Conservation (phyloP, 345 rosid genomes). For the Arabidopsis arenosa region DNA sequence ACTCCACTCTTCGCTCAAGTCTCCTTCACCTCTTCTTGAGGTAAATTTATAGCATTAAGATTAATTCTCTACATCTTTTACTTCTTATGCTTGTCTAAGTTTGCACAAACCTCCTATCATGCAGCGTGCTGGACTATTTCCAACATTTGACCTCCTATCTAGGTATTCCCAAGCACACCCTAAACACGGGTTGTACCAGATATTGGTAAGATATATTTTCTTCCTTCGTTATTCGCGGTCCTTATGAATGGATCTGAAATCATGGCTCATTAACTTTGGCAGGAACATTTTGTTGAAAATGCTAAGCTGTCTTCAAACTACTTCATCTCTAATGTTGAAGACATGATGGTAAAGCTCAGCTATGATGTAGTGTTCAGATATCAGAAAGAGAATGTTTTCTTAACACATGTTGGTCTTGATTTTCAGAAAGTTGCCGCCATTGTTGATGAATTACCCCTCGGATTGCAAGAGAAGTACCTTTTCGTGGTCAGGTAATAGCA, state of each 20-base stretch:
- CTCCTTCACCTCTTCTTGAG: constrained; percentile 79
- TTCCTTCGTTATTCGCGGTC: background rate
- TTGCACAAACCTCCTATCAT: constrained; percentile 33
- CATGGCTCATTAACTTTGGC: constrained; percentile 38
- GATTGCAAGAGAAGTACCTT: constrained; percentile 78
- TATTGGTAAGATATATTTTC: constrained; percentile 55
- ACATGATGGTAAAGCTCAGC: constrained; percentile 60
- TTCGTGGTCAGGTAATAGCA: constrained; percentile 75
- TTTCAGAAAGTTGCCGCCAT: constrained; percentile 75
- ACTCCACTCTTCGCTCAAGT: constrained; percentile 70
- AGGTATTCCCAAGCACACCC: constrained; percentile 80
- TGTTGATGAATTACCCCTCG: constrained; percentile 78
- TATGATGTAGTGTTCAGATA: constrained; percentile 14
- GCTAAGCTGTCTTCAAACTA: constrained; percentile 83
- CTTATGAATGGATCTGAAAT: constrained; percentile 24
- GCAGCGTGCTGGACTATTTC: constrained; percentile 90
- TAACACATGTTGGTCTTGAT: constrained; percentile 7
- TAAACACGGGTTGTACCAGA: constrained; percentile 56
- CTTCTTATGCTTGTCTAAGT: constrained; percentile 39
- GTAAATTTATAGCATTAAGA: constrained; percentile 46
- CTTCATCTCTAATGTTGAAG: constrained; percentile 82
- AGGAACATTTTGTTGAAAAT: constrained; percentile 86
- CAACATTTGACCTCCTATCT: constrained; percentile 73
- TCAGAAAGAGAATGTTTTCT: background rate
- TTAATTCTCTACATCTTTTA: constrained; percentile 16